Evolutionary conservation across 495 filamentous ascomycete species (phyloP), one percentile per base, ranked within the genome.

Genomic region (Astrothelium subdiscretum): DNA sequence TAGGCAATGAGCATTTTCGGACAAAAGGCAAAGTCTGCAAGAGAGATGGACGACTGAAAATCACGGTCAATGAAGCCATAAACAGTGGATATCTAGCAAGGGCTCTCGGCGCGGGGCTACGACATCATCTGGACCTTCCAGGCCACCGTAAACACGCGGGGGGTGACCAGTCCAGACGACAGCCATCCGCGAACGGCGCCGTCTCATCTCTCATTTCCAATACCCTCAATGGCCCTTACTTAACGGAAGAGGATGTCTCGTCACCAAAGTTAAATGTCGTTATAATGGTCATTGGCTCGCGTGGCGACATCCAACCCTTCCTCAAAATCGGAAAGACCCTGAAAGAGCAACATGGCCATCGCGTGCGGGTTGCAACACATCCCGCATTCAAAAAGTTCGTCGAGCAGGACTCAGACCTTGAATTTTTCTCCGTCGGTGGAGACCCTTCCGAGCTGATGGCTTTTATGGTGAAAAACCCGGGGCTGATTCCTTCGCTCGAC

Each of bases 391-490:
- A 81, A 57, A 73, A 85, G 18, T 88, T 89, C 68, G 83, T 90
- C 31, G 76, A 86, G 69, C 75, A 83, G 48, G 83, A 84, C 59
- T 76, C 72, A 1, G 81, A 80, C 0, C 75, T 87, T 2, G 87
- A 89, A 68, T 89, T 90, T 70, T 90, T 88, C 70, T 79, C 78
- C 62, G 81, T 90, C 35, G 87, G 87, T 3, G 87, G 87, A 0
- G 84, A 90, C 65, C 87, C 87, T 3, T 78, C 84, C 1, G 84
- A 90, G 72, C 70, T 90, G 35, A 90, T 90, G 87, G 87, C 87
- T 3, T 90, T 87, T 67, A 89, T 89, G 87, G 87, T 90, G 40
- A 89, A 89, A 71, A 87, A 90, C 72, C 87, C 87, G 0, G 85
- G 86, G 0, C 72, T 90, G 70, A 83, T 90, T 44, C 87, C 87